Percentiles rank a stretch among this genome's conserved stretches.
These are phyloP conservation scores for Penicillium subrubescens DNA, from an alignment of 495 filamentous ascomycete species.

Conservation along the genomic window DNA sequence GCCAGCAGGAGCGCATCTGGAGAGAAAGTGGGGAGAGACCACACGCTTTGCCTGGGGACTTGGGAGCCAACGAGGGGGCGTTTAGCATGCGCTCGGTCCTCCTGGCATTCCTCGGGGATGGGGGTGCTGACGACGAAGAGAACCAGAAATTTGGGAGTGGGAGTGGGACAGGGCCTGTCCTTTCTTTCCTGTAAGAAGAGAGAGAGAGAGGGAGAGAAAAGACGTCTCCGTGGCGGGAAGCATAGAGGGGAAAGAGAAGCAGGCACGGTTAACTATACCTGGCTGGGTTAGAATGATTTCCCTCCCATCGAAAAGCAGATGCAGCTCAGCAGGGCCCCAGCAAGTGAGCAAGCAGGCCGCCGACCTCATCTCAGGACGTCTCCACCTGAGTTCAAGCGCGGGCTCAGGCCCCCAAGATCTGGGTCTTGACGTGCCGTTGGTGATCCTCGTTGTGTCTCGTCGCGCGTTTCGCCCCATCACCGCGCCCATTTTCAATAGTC, in stretches of 20 bases:
- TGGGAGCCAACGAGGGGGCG: slow-evolving; percentile 7
- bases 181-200: neutral
- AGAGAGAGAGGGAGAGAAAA: neutral
- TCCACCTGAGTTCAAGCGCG: neutral
- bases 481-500: slow-evolving; percentile 12
- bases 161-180: neutral
- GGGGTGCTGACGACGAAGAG: slow-evolving; percentile 5
- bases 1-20: neutral
- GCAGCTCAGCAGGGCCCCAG: neutral
- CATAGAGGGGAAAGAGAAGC: too few species aligned
- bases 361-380: neutral
- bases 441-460: slow-evolving; percentile 1
- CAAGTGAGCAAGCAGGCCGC: too few species aligned
- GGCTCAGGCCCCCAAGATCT: slow-evolving; percentile 5
- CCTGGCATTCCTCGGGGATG: neutral
- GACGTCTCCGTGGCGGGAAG: neutral
- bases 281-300: neutral
- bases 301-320: neutral
- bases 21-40: slow-evolving; percentile 4
- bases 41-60: slow-evolving; percentile 3
- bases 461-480: slow-evolving; percentile 6
- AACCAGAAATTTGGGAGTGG: neutral
- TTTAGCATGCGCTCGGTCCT: slow-evolving; percentile 11
- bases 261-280: neutral
- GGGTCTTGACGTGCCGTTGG: slow-evolving; percentile 16